These are phyloP conservation scores for Ophiocordyceps camponoti-leonardi DNA, from an alignment of 2,329 filamentous ascomycete genomes.

Conservation along the genomic window DNA sequence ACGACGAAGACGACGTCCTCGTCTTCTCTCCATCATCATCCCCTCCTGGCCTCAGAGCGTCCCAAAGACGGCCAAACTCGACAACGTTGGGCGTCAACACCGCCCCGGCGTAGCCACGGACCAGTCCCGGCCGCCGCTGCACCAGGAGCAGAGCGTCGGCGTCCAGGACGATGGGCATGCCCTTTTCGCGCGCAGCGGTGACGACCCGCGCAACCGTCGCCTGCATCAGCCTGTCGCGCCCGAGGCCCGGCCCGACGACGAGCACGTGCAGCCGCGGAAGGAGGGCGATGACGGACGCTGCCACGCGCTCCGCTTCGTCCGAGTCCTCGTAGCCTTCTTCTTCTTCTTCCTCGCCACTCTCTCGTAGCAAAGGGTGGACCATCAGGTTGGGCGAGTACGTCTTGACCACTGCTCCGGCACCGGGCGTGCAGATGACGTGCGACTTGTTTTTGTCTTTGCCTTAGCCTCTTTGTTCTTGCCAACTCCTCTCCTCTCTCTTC, in stretches of 20 bases:
- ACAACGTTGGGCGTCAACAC: slow-evolving; percentile 92
- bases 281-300: slow-evolving; percentile 57
- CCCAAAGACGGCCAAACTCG: slow-evolving; percentile 72
- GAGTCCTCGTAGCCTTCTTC: slow-evolving; percentile 25
- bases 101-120: slow-evolving; percentile 66
- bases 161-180: slow-evolving; percentile 74
- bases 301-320: slow-evolving; percentile 38
- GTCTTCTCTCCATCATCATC: slow-evolving; percentile 15
- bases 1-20: slow-evolving; percentile 7
- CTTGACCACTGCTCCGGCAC: slow-evolving; percentile 79
- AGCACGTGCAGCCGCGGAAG: slow-evolving; percentile 78
- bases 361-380: slow-evolving; percentile 92
- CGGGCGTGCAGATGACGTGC: slow-evolving; percentile 90
- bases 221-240: slow-evolving; percentile 79
- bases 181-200: slow-evolving; percentile 51
- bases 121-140: slow-evolving; percentile 55
- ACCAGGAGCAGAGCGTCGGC: slow-evolving; percentile 76
- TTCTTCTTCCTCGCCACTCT: no score
- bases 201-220: slow-evolving; percentile 69
- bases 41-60: slow-evolving; percentile 46
- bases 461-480: not conserved
- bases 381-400: slow-evolving; percentile 96
- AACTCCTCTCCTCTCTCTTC: not conserved
- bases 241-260: slow-evolving; percentile 82
- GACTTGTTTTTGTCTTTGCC: slow-evolving; percentile 36